A percentile compares a stretch with the other conserved stretches of the same genome.
These are phyloP conservation scores for Saccharomyces mikatae DNA, from an alignment of 805 yeast genomes.

Conservation along the genomic window DNA sequence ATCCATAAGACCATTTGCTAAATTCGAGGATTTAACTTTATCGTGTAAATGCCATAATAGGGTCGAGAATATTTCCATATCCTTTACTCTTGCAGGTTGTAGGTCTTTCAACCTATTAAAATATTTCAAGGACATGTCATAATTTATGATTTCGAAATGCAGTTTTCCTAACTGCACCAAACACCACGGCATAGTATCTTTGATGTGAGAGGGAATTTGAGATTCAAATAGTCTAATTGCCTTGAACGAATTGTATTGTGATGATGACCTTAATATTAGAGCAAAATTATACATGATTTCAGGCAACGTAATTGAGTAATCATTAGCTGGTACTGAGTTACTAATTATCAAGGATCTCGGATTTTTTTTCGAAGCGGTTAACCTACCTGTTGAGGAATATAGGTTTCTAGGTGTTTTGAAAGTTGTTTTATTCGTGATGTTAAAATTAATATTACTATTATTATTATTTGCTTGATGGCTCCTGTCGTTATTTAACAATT, in stretches of 20 bases:
- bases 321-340: neutral
- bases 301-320: neutral
- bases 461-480: neutral
- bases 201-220: constrained; percentile 50
- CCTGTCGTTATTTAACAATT: constrained; percentile 10
- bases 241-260: constrained; percentile 64
- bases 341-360: neutral
- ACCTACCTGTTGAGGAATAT: neutral
- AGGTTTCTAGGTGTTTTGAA: constrained; percentile 19
- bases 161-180: constrained; percentile 69
- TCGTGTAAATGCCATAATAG: constrained; percentile 86
- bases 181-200: constrained; percentile 73
- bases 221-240: constrained; percentile 60
- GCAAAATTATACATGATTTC: constrained; percentile 16
- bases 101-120: constrained; percentile 54
- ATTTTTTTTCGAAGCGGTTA: neutral
- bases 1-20: constrained; percentile 74
- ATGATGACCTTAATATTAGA: constrained; percentile 13
- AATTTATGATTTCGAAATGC: constrained; percentile 82
- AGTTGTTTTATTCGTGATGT: constrained; percentile 3
- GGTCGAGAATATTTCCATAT: constrained; percentile 88
- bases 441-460: neutral
- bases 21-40: constrained; percentile 66
- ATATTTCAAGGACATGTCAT: constrained; percentile 61
- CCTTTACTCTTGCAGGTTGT: constrained; percentile 74